phyloP scores from a whole-genome alignment of 2,329 filamentous ascomycete genomes.

The Paecilomyces sp. region DNA sequence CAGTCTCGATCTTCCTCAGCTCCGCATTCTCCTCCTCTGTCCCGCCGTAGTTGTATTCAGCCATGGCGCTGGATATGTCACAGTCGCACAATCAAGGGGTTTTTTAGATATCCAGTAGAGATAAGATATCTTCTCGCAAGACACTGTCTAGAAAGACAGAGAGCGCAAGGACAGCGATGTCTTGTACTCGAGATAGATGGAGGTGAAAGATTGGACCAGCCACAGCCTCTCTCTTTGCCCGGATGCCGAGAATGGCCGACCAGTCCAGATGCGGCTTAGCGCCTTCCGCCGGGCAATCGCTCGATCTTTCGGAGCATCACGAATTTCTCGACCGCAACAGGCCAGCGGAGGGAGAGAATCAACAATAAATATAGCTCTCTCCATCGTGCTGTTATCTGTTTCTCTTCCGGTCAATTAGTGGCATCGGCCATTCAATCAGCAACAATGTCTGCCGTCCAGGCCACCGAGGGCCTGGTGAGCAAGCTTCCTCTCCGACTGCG shows the following conservation, averaged over 20 bases:
- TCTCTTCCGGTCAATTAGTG: not conserved
- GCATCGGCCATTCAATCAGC: not conserved
- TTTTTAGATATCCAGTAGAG: not conserved
- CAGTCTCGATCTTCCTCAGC: slow-evolving; percentile 68
- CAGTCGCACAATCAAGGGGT: not conserved
- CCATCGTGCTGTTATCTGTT: not conserved
- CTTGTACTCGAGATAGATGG: not conserved
- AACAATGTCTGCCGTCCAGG: slow-evolving; percentile 12
- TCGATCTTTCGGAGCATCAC: not conserved
- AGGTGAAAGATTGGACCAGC: not conserved
- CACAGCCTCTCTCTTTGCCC: not conserved
- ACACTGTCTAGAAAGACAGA: not conserved
- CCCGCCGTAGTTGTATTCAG: slow-evolving; percentile 66
- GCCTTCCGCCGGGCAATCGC: not conserved
- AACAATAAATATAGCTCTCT: not conserved
- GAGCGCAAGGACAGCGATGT: not conserved
- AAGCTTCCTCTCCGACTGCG: slow-evolving; percentile 67
- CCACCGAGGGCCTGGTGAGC: slow-evolving; percentile 13
- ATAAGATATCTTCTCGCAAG: slow-evolving; percentile 3
- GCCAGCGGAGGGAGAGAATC: not conserved
- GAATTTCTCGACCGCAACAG: not conserved
- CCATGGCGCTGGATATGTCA: slow-evolving; percentile 43
- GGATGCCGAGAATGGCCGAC: slow-evolving; percentile 5
- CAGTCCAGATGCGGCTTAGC: slow-evolving; percentile 14
- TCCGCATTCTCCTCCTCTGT: slow-evolving; percentile 76